Conservation (phyloP, 495 filamentous ascomycete species). For the Terfezia boudieri region DNA sequence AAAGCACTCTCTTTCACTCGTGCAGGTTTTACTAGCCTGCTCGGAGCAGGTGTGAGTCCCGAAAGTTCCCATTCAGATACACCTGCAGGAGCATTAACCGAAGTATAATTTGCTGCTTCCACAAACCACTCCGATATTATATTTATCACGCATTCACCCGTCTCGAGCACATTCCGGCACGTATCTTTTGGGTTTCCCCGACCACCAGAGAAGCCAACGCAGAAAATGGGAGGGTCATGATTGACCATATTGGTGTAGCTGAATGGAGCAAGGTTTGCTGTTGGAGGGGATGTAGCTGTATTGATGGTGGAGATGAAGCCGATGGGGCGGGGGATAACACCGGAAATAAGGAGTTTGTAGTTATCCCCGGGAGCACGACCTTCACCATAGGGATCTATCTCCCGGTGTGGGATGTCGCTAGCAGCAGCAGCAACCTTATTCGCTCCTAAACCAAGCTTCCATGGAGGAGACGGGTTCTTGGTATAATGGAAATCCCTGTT, state of each 20-base stretch:
- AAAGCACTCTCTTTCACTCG: constrained; percentile 67
- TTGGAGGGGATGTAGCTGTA: constrained; percentile 20
- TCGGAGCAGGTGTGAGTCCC: constrained; percentile 51
- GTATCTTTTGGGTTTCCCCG: constrained; percentile 49
- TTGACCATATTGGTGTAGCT: constrained; percentile 63
- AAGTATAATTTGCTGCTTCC: constrained; percentile 65
- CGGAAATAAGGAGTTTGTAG: constrained; percentile 83
- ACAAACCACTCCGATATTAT: constrained; percentile 66
- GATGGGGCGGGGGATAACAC: constrained; percentile 62
- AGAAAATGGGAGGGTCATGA: constrained; percentile 79
- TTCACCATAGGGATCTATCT: constrained; percentile 62
- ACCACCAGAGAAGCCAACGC: constrained; percentile 44
- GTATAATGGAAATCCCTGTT: constrained; percentile 34
- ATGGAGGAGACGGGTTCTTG: constrained; percentile 49
- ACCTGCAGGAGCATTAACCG: constrained; percentile 58
- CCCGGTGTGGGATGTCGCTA: constrained; percentile 35
- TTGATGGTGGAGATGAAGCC: constrained; percentile 29
- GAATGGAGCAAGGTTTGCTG: constrained; percentile 65
- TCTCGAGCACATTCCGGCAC: constrained; percentile 46
- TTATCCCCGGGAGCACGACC: constrained; percentile 47
- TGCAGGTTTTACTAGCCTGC: constrained; percentile 41
- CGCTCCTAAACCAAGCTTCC: constrained; percentile 57
- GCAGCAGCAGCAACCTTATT: constrained; percentile 30
- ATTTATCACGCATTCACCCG: constrained; percentile 61
- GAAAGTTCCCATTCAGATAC: constrained; percentile 59